Conservation (phyloP, 495 filamentous ascomycete species). For the Arthonia radiata region DNA sequence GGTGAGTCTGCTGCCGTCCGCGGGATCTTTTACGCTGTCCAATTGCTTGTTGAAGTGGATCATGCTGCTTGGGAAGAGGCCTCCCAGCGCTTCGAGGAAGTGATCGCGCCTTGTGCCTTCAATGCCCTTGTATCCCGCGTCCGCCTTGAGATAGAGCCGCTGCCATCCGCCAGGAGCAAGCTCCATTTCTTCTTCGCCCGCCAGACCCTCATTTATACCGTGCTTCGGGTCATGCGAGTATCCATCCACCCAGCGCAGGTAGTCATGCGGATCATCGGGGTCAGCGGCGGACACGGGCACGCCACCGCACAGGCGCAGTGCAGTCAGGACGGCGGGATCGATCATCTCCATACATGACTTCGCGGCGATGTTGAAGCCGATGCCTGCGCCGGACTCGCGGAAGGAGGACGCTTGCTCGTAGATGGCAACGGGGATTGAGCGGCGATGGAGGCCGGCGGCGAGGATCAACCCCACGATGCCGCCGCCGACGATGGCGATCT, state of each 20-base stretch:
- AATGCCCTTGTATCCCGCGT: too few relatives aligned
- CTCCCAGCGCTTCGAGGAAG: too few relatives aligned
- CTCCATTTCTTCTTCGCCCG: neutral
- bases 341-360: slow-evolving; percentile 5
- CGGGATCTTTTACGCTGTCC: too few relatives aligned
- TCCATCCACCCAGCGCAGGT: neutral
- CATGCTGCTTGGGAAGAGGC: too few relatives aligned
- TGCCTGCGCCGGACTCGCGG: slow-evolving; percentile 7
- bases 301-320: slow-evolving; percentile 2
- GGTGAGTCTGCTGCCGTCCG: too few relatives aligned
- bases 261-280: neutral
- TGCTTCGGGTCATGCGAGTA: neutral
- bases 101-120: too few relatives aligned
- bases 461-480: slow-evolving; percentile 8
- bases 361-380: slow-evolving; percentile 6
- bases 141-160: neutral
- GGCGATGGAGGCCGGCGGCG: slow-evolving; percentile 6
- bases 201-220: neutral
- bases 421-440: slow-evolving; percentile 4
- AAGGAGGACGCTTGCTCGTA: slow-evolving; percentile 7
- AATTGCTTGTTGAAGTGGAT: too few relatives aligned
- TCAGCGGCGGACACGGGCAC: slow-evolving; percentile 1
- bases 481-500: slow-evolving; percentile 8
- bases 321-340: slow-evolving; percentile 5
- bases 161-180: slow-evolving; percentile 1